A percentile compares a stretch with the other conserved stretches of the same genome.
Evolutionary conservation across 371 early-diverging fungal species (phyloP).

Genomic region (Syncephalastrum contaminatum): DNA sequence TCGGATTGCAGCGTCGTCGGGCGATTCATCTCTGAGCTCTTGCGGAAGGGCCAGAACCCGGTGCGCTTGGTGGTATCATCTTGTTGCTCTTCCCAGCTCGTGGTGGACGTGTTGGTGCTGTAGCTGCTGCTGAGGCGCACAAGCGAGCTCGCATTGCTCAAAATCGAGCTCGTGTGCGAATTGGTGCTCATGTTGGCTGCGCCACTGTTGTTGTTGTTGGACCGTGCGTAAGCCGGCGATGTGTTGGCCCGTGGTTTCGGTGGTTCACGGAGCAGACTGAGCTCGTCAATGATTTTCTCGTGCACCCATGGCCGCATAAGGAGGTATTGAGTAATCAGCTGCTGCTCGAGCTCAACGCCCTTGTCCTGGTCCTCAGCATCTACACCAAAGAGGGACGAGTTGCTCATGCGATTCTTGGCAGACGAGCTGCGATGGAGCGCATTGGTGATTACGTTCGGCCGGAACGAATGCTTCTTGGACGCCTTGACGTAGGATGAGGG

Average conservation of each 20-base stretch:
- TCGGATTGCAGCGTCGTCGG: slow-evolving; percentile 18
- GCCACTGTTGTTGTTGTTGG: slow-evolving; percentile 7
- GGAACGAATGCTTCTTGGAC: slow-evolving; percentile 37
- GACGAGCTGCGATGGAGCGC: slow-evolving; percentile 43
- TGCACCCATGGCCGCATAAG: slow-evolving; percentile 58
- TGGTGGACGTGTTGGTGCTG: slow-evolving; percentile 16
- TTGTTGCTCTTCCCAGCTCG: slow-evolving; percentile 22
- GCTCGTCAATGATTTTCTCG: slow-evolving; percentile 75
- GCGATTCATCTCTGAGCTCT: slow-evolving; percentile 21
- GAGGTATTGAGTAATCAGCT: slow-evolving; percentile 69
- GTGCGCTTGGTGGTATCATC: slow-evolving; percentile 14
- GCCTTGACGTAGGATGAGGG: slow-evolving; percentile 52
- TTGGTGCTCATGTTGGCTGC: slow-evolving; percentile 1
- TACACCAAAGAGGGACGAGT: slow-evolving; percentile 22
- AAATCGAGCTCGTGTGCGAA: slow-evolving; percentile 17
- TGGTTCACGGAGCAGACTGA: slow-evolving; percentile 70
- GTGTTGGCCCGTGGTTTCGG: slow-evolving; percentile 25
- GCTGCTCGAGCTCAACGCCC: slow-evolving; percentile 36
- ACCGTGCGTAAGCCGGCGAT: slow-evolving; percentile 15
- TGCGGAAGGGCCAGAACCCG: slow-evolving; percentile 25
- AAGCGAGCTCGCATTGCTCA: slow-evolving; percentile 23
- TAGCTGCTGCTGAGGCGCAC: slow-evolving; percentile 18
- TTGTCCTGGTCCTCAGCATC: slow-evolving; percentile 28
- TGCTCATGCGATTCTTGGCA: slow-evolving; percentile 33
- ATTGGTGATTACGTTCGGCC: slow-evolving; percentile 39